phyloP scores from a whole-genome alignment of 139 green algal species.

The Coelastrella sp. region DNA sequence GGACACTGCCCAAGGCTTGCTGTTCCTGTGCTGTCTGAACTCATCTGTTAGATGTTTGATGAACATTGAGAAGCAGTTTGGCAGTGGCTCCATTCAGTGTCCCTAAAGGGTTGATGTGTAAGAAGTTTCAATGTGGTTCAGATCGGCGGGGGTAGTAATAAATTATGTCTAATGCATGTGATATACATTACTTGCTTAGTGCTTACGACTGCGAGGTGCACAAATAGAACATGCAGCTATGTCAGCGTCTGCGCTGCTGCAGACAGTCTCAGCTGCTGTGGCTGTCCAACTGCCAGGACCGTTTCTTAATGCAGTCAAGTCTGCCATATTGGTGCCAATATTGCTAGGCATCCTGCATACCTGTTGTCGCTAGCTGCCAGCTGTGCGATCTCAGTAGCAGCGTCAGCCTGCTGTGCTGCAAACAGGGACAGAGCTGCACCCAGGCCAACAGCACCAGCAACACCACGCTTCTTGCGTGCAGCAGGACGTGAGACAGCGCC shows the following conservation, averaged over 20 bases:
- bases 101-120: neutral
- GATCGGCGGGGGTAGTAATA: too few species aligned
- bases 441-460: conserved; percentile 44
- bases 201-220: neutral
- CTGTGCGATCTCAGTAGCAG: conserved; percentile 73
- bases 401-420: conserved; percentile 63
- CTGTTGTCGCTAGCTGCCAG: conserved; percentile 77
- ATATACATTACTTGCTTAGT: neutral
- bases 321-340: neutral
- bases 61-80: neutral
- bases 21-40: neutral
- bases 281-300: neutral
- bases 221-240: neutral
- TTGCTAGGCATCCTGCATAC: neutral
- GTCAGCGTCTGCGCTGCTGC: neutral
- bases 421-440: conserved; percentile 66
- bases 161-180: too few species aligned
- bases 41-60: neutral
- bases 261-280: neutral
- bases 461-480: conserved; percentile 30
- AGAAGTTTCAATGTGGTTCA: too few species aligned
- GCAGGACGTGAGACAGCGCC: conserved; percentile 30
- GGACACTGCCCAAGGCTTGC: too few species aligned
- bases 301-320: neutral
- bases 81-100: neutral